phyloP scores from a whole-genome alignment of 495 filamentous ascomycete species.

The Diplogelasinospora grovesii region DNA sequence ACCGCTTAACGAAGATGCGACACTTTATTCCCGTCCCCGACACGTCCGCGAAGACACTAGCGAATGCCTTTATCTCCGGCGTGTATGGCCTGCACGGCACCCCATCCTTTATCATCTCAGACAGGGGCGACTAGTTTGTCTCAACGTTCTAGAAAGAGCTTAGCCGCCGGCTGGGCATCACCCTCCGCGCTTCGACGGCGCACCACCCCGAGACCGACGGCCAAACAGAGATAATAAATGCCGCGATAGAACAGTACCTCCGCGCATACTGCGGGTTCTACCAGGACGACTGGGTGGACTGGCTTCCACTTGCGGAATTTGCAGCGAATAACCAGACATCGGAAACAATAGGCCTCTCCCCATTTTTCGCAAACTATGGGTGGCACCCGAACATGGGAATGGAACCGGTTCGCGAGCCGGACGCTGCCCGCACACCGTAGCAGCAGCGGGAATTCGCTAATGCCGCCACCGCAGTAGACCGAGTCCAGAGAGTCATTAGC shows the following conservation, averaged over 20 bases:
- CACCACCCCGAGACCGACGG: background rate
- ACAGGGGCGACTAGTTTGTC: background rate
- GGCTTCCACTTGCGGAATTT: background rate
- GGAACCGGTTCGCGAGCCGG: too few species aligned
- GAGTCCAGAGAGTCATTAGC: too few species aligned
- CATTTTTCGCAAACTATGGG: slow-evolving; percentile 2
- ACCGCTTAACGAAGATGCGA: background rate
- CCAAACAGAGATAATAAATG: background rate
- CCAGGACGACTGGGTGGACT: background rate
- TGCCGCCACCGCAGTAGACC: too few species aligned
- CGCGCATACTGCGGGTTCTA: background rate
- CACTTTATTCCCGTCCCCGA: background rate
- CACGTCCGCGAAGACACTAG: background rate
- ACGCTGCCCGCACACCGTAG: too few species aligned
- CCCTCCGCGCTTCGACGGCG: background rate
- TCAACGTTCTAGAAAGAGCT: background rate
- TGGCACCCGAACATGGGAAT: background rate
- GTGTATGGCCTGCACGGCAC: background rate
- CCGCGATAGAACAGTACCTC: background rate
- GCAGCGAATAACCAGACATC: background rate
- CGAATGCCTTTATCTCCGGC: background rate
- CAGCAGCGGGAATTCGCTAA: too few species aligned
- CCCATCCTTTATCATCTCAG: background rate
- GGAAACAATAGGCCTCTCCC: background rate
- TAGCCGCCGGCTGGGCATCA: background rate